phyloP scores from a whole-genome alignment of 1,139 yeast species.

The Suhomyces bribrorum region DNA sequence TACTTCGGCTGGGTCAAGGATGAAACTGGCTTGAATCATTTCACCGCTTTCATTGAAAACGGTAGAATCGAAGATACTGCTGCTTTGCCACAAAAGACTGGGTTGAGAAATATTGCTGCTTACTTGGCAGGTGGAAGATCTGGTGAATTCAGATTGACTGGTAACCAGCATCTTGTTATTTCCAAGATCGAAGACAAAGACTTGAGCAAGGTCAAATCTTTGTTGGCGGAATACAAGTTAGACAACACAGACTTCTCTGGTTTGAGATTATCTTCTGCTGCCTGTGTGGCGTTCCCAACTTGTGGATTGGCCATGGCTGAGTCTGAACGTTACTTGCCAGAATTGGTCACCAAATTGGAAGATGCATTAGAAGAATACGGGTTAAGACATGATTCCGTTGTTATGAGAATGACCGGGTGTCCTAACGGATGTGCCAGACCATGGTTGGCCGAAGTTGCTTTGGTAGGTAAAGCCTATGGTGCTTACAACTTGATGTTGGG shows the following conservation, averaged over 20 bases:
- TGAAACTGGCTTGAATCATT: conserved; percentile 84
- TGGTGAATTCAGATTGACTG: conserved; percentile 92
- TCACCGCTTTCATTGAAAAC: conserved; percentile 91
- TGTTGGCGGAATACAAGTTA: conserved; percentile 73
- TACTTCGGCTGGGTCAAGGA: conserved; percentile 94
- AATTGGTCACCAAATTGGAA: conserved; percentile 77
- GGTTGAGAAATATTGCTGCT: conserved; percentile 77
- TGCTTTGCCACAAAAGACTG: conserved; percentile 86
- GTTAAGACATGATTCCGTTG: conserved; percentile 89
- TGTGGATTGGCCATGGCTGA: conserved; percentile 99
- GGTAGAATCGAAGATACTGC: conserved; percentile 96
- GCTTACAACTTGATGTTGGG: conserved; percentile 94
- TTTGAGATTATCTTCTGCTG: conserved; percentile 85
- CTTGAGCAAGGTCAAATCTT: conserved; percentile 58
- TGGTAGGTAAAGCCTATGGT: conserved; percentile 93
- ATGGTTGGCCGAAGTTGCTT: conserved; percentile 95
- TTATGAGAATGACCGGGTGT: conserved; percentile 99
- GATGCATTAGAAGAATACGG: conserved; percentile 87
- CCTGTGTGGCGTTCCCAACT: conserved; percentile 98
- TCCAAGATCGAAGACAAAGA: conserved; percentile 73
- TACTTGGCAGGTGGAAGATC: conserved; percentile 52
- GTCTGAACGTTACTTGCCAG: conserved; percentile 92
- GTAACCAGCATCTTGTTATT: conserved; percentile 89
- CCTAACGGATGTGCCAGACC: conserved; percentile 99
- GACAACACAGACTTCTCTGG: conserved; percentile 85